These are phyloP conservation scores for Echinosophora koreensis DNA, from an alignment of 306 rosid genomes.

Conservation along the genomic window DNA sequence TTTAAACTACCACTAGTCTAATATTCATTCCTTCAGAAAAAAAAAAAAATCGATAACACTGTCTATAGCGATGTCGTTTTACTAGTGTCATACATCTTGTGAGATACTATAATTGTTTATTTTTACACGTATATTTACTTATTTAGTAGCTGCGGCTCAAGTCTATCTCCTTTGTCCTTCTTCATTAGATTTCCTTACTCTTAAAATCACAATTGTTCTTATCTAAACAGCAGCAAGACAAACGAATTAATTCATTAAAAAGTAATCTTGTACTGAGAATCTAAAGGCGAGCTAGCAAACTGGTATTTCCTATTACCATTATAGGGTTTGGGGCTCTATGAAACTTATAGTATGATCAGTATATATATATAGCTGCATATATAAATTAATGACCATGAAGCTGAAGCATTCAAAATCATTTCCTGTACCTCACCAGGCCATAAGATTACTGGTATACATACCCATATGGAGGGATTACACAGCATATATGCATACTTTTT, in stretches of 20 bases:
- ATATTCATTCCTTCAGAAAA: no score
- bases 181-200: neutral
- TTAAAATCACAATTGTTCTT: conserved; percentile 7
- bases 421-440: neutral
- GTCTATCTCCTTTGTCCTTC: conserved; percentile 35
- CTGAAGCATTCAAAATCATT: conserved; percentile 30
- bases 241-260: neutral
- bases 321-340: conserved; percentile 72
- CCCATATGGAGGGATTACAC: neutral
- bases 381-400: neutral
- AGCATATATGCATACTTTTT: neutral
- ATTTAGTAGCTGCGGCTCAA: conserved; percentile 5
- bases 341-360: conserved; percentile 41
- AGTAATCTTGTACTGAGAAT: conserved; percentile 39
- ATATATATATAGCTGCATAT: neutral
- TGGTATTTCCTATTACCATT: conserved; percentile 28
- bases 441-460: neutral
- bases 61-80: no score
- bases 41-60: no score
- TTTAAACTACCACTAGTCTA: no score
- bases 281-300: neutral
- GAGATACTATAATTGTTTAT: neutral
- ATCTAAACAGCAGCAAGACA: conserved; percentile 4
- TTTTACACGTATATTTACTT: neutral
- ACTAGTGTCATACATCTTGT: no score